Evolutionary conservation across 2,329 filamentous ascomycete genomes (phyloP).

Genomic region (Colletotrichum zoysiae): DNA sequence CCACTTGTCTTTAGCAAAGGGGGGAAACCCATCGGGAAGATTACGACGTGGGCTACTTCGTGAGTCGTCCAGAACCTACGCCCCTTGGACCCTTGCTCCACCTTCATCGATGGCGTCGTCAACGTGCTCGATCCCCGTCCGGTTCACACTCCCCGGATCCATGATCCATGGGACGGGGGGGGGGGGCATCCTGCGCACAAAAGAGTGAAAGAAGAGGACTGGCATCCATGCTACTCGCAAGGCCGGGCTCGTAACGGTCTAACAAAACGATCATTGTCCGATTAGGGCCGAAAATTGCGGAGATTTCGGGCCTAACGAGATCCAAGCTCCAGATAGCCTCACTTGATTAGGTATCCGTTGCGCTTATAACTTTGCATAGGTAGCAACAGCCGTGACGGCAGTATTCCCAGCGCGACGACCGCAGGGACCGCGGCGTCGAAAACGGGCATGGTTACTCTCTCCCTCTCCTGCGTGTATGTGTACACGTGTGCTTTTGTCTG

Average conservation of each 20-base stretch:
- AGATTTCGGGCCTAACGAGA: constrained; percentile 22
- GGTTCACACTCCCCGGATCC: constrained; percentile 27
- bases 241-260: constrained; percentile 6
- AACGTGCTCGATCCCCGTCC: constrained; percentile 26
- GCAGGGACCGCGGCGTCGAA: constrained; percentile 6
- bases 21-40: constrained; percentile 11
- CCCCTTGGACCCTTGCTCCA: constrained; percentile 36
- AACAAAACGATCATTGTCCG: constrained; percentile 10
- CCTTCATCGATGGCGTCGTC: constrained; percentile 18
- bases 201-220: not conserved
- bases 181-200: not conserved
- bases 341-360: not conserved
- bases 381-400: constrained; percentile 16
- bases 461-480: not conserved
- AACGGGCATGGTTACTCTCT: constrained; percentile 5
- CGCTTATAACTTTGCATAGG: constrained; percentile 16
- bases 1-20: constrained; percentile 31
- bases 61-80: constrained; percentile 27
- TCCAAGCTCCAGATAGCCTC: constrained; percentile 11
- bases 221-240: not conserved
- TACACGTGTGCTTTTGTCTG: not conserved
- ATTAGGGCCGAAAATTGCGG: constrained; percentile 1
- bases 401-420: constrained; percentile 7
- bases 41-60: constrained; percentile 25
- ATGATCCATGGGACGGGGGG: constrained; percentile 16